Evolutionary conservation across 164 flowering plant genomes (phyloP), one percentile per base, ranked within the genome.

Genomic region (Chimonanthus praecox): DNA sequence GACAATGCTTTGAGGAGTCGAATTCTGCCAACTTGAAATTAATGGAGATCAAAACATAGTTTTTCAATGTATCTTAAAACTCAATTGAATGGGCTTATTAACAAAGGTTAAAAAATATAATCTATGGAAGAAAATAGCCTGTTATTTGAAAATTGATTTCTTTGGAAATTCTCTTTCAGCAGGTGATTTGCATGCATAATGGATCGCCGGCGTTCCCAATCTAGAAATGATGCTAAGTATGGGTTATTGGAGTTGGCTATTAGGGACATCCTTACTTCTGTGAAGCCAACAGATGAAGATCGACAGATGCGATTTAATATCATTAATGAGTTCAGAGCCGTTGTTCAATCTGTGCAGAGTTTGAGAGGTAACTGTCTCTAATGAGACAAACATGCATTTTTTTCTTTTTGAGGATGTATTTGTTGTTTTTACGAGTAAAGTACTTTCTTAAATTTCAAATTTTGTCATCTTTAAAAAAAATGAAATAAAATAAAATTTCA

Each of bases 241-340:
- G 66, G 50, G 71, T 33, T 71, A 63, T 73, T 92, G 86, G 96
- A 91, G 74, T 44, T 9, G 51, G 58, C 77, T 47, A 74, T 91
- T 8, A 71, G 61, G 60, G 87, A 91, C 7, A 80, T 91, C 49
- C 92, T 95, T 73, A 47, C 5, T 44, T 80, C 66, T 11, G 71
- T 91, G 74, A 82, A 82, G 71, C 99, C 99, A 64, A 64, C 48
- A 46, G 79, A 78, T 15, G 87, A 82, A 11, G 99, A 92, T 76
- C 79, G 83, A 79, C 46, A 8, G 6, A 71, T 48, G n/a, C 81
- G 98, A 58, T 7, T 68, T 49, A 79, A 62, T 45, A 47, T 92
- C 67, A 86, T 95, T 67, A 46, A 78, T 63, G 88, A 91, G 5
- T 73, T 95, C 43, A 78, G 70, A 72, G 72, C 78, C 20, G 82